Percentiles rank a stretch among this genome's conserved stretches.
These are phyloP conservation scores for Quercus tomentella DNA, from an alignment of 331 rosid genomes.

Conservation along the genomic window DNA sequence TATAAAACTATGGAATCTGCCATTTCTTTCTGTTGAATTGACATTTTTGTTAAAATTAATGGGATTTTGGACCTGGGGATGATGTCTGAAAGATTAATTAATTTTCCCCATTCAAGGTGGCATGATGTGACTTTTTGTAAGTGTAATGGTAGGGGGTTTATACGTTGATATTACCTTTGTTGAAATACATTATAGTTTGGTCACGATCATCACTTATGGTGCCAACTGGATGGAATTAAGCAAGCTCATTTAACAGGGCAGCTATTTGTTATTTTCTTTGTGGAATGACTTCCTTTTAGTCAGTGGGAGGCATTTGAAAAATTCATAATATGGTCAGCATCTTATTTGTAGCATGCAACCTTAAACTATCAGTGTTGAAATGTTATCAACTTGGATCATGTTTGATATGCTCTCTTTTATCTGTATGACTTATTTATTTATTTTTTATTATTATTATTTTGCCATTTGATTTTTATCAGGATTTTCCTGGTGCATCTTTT, in stretches of 20 bases:
- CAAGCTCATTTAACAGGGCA: not conserved
- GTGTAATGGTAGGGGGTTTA: not conserved
- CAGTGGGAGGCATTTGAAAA: not conserved
- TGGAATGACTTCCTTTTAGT: not conserved
- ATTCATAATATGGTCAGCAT: not conserved
- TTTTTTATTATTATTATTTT: not conserved
- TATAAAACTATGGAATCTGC: not conserved
- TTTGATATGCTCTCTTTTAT: not conserved
- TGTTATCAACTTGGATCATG: not conserved
- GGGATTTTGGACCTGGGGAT: not conserved
- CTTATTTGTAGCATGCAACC: not conserved
- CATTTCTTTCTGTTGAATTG: conserved; percentile 2
- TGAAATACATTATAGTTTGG: not conserved
- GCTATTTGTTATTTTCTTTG: not conserved
- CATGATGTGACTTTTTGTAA: not conserved
- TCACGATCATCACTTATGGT: not conserved
- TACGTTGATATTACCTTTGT: not conserved
- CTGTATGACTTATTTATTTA: not conserved
- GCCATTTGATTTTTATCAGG: not conserved
- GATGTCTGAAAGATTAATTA: not conserved
- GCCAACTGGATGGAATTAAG: not conserved
- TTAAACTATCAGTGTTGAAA: not conserved
- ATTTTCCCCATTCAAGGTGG: not conserved
- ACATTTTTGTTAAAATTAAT: not conserved
- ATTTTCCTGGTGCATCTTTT: conserved; percentile 16